Conservation (phyloP, 2,329 filamentous ascomycete species). For the Fusarium acutatum region DNA sequence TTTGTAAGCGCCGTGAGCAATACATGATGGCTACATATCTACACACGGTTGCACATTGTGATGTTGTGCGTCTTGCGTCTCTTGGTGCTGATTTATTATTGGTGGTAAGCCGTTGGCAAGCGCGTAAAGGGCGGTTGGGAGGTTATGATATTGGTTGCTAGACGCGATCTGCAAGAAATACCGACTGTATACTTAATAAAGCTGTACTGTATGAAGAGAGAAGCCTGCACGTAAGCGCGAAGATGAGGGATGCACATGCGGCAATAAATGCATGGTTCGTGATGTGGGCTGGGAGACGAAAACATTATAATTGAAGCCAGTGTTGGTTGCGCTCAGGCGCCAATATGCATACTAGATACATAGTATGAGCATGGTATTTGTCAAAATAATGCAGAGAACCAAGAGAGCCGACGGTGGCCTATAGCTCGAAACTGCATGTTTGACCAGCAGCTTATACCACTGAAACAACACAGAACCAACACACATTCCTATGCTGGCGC, state of each 20-base stretch:
- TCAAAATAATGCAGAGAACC: neutral
- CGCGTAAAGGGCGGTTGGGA: slow-evolving; percentile 34
- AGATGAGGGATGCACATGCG: slow-evolving; percentile 18
- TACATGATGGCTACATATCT: slow-evolving; percentile 13
- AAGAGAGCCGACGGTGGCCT: neutral
- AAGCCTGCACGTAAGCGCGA: slow-evolving; percentile 9
- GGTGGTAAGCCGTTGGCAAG: slow-evolving; percentile 20
- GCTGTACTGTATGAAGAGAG: neutral
- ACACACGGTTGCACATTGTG: slow-evolving; percentile 10
- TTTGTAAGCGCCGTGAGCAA: slow-evolving; percentile 20
- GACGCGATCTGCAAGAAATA: slow-evolving; percentile 27
- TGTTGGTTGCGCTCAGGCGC: neutral
- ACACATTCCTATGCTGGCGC: neutral
- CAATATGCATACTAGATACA: neutral
- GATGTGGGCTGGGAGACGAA: neutral
- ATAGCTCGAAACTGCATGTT: neutral
- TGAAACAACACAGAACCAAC: slow-evolving; percentile 9
- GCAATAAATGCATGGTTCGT: neutral
- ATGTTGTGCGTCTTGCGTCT: slow-evolving; percentile 1
- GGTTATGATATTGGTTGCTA: slow-evolving; percentile 15
- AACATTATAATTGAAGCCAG: neutral
- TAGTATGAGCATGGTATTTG: neutral
- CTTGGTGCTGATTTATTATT: neutral
- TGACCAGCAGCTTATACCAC: neutral
- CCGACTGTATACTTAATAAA: neutral